Conservation (phyloP, 139 green algal genomes). For the Marvania coccoides region DNA sequence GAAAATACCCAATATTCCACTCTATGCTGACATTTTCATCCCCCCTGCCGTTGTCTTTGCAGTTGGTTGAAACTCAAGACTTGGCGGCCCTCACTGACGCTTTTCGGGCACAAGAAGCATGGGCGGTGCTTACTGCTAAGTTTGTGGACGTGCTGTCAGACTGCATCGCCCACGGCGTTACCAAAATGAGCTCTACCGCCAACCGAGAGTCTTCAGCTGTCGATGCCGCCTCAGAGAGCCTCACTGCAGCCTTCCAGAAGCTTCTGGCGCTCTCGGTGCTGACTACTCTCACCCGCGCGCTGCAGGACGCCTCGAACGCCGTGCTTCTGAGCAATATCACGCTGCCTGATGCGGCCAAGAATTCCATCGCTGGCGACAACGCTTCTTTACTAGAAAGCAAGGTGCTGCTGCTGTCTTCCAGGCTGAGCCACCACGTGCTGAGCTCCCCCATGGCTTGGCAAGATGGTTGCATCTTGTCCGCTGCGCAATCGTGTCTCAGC, state of each 20-base stretch:
- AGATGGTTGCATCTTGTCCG: neutral
- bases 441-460: neutral
- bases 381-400: neutral
- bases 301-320: neutral
- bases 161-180: neutral
- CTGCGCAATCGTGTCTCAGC: conserved; percentile 1
- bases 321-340: neutral
- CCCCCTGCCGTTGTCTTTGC: neutral
- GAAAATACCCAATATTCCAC: no score
- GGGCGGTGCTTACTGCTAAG: neutral
- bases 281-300: neutral
- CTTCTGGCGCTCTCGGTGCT: neutral
- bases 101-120: neutral
- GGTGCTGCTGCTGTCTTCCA: neutral
- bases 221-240: neutral
- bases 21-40: neutral
- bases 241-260: neutral
- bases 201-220: neutral
- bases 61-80: conserved; percentile 15
- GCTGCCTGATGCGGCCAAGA: neutral
- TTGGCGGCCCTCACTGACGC: conserved; percentile 1
- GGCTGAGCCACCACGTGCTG: conserved; percentile 16
- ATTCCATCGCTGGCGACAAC: neutral
- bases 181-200: neutral
- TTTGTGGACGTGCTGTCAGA: conserved; percentile 1